These are phyloP conservation scores for Colletotrichum godetiae DNA, from an alignment of 2,329 filamentous ascomycete genomes.

Conservation along the genomic window DNA sequence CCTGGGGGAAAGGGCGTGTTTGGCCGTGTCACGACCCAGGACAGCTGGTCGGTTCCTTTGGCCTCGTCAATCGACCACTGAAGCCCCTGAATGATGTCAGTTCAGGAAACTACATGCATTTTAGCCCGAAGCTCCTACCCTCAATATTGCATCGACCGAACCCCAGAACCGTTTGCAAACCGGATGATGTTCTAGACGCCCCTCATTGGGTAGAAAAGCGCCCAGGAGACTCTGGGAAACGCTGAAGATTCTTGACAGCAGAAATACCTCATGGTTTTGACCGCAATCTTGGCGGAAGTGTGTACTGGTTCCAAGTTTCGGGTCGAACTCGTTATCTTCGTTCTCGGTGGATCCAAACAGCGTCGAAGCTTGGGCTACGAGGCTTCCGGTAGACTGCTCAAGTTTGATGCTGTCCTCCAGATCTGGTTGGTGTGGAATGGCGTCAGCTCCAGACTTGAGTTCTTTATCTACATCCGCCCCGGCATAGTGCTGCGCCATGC, in stretches of 20 bases:
- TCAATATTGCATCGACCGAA: conserved; percentile 34
- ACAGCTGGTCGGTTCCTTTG: not conserved
- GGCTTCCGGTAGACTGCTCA: not conserved
- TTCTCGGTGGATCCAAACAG: not conserved
- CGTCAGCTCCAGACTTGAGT: not conserved
- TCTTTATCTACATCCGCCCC: not conserved
- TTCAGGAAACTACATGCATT: not conserved
- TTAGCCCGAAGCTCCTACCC: conserved; percentile 21
- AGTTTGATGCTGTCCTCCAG: not conserved
- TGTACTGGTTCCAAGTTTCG: too few species aligned
- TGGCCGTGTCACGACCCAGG: not conserved
- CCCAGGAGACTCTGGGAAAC: not conserved
- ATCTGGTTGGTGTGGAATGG: not conserved
- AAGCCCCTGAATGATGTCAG: not conserved
- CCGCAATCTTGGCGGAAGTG: too few species aligned
- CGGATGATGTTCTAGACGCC: not conserved
- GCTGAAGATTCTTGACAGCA: not conserved
- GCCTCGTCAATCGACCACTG: not conserved
- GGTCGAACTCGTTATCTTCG: not conserved
- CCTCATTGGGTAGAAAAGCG: conserved; percentile 2
- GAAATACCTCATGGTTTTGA: not conserved
- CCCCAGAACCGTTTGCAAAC: conserved; percentile 38
- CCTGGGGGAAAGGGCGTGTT: not conserved
- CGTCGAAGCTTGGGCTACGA: not conserved
- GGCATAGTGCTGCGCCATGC: too few species aligned